Percentiles rank a stretch among this genome's conserved stretches.
These are phyloP conservation scores for Penicillium antarcticum DNA, from an alignment of 495 filamentous ascomycete species.

Conservation along the genomic window DNA sequence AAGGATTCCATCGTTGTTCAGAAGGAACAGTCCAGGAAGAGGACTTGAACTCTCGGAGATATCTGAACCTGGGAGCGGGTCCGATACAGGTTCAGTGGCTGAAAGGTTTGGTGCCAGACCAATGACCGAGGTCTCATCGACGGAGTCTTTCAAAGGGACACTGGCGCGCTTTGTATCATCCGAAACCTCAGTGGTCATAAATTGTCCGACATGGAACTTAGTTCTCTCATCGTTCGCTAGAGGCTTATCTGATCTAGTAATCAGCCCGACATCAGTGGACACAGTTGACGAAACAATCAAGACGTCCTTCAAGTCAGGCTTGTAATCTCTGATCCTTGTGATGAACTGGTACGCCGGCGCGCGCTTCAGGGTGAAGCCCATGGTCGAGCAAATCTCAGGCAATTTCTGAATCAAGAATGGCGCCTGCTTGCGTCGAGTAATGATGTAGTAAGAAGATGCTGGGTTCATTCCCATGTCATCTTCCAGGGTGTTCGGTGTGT, in stretches of 20 bases:
- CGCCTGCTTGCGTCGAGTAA: conserved; percentile 57
- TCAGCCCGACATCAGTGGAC: conserved; percentile 69
- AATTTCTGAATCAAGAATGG: conserved; percentile 69
- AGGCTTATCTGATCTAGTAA: conserved; percentile 67
- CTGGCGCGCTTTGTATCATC: conserved; percentile 77
- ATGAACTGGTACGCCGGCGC: conserved; percentile 72
- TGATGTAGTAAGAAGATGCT: conserved; percentile 68
- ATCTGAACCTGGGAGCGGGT: conserved; percentile 75
- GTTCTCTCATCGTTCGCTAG: conserved; percentile 59
- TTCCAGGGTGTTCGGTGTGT: conserved; percentile 61
- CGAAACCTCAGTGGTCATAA: conserved; percentile 66
- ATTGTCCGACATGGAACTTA: conserved; percentile 58
- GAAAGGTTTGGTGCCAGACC: conserved; percentile 82
- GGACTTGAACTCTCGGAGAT: conserved; percentile 74
- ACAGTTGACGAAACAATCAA: conserved; percentile 80
- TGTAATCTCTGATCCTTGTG: conserved; percentile 69
- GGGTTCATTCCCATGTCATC: conserved; percentile 49
- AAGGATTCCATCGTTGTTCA: conserved; percentile 87
- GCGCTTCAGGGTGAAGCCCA: conserved; percentile 52
- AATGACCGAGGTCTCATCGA: conserved; percentile 72
- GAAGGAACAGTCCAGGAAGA: conserved; percentile 77
- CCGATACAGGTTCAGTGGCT: conserved; percentile 68
- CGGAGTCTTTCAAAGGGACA: conserved; percentile 69
- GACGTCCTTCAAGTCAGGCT: conserved; percentile 72
- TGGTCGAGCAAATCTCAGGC: conserved; percentile 66